A percentile compares a stretch with the other conserved stretches of the same genome.
Conservation (phyloP, 148 eudicot species). For the Chenopodium suecicum region DNA sequence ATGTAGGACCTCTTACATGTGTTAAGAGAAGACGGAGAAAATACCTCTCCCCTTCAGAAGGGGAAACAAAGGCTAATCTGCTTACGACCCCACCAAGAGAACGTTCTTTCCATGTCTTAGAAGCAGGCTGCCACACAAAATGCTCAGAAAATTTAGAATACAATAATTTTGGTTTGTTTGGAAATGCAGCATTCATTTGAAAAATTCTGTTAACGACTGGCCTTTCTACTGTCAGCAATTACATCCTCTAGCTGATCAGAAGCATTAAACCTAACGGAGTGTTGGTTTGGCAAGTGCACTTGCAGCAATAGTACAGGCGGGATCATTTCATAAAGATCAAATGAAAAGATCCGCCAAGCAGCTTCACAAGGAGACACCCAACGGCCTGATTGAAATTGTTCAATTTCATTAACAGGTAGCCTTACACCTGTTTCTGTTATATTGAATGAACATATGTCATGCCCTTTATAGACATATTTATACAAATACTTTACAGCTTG, state of each 20-base stretch:
- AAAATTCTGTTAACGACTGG: neutral
- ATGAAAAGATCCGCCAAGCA: neutral
- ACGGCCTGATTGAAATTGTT: neutral
- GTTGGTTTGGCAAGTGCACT: too few species aligned
- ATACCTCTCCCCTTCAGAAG: neutral
- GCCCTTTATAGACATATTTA: constrained; percentile 1
- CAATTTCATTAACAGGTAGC: constrained; percentile 13
- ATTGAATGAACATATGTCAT: constrained; percentile 1
- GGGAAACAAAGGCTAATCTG: neutral
- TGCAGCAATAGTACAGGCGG: neutral
- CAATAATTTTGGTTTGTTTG: neutral
- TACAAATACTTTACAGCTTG: neutral
- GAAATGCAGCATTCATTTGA: neutral
- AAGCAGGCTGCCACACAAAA: neutral
- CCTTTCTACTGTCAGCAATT: neutral
- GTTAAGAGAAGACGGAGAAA: neutral
- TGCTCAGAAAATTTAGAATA: neutral
- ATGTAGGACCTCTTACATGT: neutral
- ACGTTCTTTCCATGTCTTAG: neutral
- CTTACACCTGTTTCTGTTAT: neutral
- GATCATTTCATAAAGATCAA: neutral
- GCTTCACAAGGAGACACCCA: constrained; percentile 10
- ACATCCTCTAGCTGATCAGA: neutral
- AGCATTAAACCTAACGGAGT: neutral
- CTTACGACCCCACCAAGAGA: neutral